Evolutionary conservation across 345 rosid genomes (phyloP).

Genomic region (Garcia nutans): DNA sequence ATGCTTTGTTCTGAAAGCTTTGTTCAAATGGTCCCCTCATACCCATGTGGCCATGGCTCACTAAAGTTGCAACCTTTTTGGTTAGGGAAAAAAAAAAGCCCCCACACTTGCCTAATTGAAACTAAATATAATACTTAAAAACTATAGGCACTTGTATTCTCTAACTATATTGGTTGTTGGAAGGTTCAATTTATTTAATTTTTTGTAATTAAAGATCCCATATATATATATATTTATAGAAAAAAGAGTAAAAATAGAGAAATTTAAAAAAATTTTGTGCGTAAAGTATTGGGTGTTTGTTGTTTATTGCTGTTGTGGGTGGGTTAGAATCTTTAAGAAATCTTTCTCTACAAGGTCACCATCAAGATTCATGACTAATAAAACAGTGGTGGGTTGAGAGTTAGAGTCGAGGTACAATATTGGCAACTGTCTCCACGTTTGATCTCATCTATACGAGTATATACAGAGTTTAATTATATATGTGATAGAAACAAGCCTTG

Average conservation of each 20-base stretch:
- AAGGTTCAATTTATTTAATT: too few species aligned
- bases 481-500: conserved; percentile 12
- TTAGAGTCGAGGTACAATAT: background rate
- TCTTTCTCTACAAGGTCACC: conserved; percentile 6
- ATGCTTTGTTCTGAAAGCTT: conserved; percentile 26
- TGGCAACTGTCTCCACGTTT: conserved; percentile 21
- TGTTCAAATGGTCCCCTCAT: conserved; percentile 20
- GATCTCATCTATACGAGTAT: background rate
- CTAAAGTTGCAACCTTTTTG: background rate
- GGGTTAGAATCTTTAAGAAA: background rate
- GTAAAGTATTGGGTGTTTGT: background rate
- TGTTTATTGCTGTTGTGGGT: background rate
- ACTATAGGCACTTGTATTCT: background rate
- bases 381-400: background rate
- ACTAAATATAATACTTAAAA: background rate
- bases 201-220: too few species aligned
- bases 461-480: background rate
- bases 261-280: too few species aligned
- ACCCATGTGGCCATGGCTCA: conserved; percentile 27
- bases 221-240: too few species aligned
- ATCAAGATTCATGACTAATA: conserved; percentile 12
- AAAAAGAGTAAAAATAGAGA: too few species aligned
- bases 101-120: background rate
- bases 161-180: background rate
- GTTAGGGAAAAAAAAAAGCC: background rate